Conservation (phyloP, 768 basidiomycete species). For the Russula ochroleuca region DNA sequence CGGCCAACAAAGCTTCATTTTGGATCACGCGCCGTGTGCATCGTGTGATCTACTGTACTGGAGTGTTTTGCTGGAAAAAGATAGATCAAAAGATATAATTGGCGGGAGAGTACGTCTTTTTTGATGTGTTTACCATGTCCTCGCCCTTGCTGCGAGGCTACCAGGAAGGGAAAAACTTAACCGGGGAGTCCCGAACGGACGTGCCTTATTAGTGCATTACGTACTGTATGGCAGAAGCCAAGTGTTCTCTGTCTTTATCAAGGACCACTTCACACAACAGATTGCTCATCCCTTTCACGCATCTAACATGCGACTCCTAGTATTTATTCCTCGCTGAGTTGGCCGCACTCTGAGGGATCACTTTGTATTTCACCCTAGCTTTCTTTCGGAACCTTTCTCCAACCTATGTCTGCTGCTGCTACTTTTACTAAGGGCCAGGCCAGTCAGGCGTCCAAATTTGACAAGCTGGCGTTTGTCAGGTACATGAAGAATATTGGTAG, state of each 20-base stretch:
- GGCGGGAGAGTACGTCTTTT: too few relatives aligned
- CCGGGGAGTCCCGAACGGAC: background rate
- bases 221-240: too few relatives aligned
- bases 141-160: background rate
- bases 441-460: background rate
- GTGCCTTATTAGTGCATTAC: background rate
- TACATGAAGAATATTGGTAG: conserved; percentile 14
- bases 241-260: background rate
- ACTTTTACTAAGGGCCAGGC: background rate
- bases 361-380: background rate
- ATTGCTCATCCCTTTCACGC: background rate
- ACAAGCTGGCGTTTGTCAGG: conserved; percentile 14
- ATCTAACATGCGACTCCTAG: background rate
- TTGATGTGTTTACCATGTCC: background rate
- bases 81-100: background rate
- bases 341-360: background rate
- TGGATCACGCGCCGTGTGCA: background rate
- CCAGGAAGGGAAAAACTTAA: background rate
- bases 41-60: too few relatives aligned
- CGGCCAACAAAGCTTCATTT: background rate
- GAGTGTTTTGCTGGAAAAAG: background rate
- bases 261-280: background rate
- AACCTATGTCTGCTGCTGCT: background rate
- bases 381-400: background rate
- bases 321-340: background rate